phyloP scores from a whole-genome alignment of 2,329 filamentous ascomycete species.

The Colletotrichum cuscutae region DNA sequence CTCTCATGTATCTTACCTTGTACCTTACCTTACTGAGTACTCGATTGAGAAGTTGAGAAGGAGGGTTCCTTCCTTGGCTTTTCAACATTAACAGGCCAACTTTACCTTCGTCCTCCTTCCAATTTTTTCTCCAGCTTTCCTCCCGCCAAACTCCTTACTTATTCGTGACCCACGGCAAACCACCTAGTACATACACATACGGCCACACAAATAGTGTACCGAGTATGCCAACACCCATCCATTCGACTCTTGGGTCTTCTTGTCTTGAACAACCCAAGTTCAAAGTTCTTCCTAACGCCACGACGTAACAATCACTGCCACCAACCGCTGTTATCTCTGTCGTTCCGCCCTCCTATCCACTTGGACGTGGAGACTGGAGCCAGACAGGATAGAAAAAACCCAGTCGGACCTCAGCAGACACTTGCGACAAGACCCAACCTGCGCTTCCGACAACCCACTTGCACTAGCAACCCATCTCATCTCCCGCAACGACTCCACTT shows the following conservation, averaged over 20 bases:
- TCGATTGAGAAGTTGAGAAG: not conserved
- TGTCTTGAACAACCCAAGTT: not conserved
- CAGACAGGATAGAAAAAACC: not conserved
- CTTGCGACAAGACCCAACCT: constrained; percentile 24
- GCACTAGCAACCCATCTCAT: constrained; percentile 32
- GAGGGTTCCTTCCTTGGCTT: constrained; percentile 17
- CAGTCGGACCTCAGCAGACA: constrained; percentile 24
- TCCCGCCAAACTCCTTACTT: not conserved
- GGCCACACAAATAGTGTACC: no score
- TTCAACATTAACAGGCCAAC: not conserved
- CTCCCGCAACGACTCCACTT: constrained; percentile 32
- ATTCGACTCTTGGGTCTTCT: not conserved
- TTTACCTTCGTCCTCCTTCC: not conserved
- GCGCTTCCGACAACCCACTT: constrained; percentile 22
- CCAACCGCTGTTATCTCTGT: constrained; percentile 28
- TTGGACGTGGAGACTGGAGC: constrained; percentile 16
- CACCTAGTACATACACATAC: not conserved
- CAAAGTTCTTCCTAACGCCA: constrained; percentile 7
- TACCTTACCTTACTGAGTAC: no score
- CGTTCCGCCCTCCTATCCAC: constrained; percentile 18
- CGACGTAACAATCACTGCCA: constrained; percentile 15
- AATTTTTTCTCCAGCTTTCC: not conserved
- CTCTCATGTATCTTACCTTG: no score
- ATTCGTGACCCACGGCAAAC: not conserved
- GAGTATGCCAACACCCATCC: not conserved